Base-by-base conservation (phyloP, 768 basidiomycete genomes). In the Chalciporus chontae region DNA sequence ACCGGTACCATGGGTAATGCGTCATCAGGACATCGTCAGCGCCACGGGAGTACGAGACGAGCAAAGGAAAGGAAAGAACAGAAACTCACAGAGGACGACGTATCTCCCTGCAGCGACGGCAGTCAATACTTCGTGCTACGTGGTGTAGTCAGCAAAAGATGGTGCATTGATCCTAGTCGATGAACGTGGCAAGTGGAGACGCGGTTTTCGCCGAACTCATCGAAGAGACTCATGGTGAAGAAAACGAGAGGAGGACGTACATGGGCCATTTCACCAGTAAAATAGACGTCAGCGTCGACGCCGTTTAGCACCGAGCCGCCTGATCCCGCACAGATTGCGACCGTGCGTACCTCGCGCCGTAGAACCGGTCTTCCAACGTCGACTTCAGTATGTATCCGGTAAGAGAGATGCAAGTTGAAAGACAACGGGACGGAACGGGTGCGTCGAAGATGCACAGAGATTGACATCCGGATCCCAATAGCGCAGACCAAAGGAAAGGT, bases 221-320 rank as follows among this genome's bases (percentile, higher is more conserved):
- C 21, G 44, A 34, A n/a, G 34, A 39, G 18, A 38, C 8, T 1
- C 3, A 59, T 65, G 56, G 52, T 39, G 55, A 60, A 55, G 47
- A 52, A 54, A 55, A 49, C 21, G 38, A 8, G 23, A 53, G 51
- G 7, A 55, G 43, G 55, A 68, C 81, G 45, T 68, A 92, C 90
- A 69, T 95, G 94, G 17, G 78, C 67, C 88, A 94, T 90, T 71
- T 97, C 93, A 8, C 95, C 95, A 3, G 95, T 97, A 60, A 94
- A 76, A 67, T 89, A 92, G 21, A 94, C 79, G 67, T 96, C 94
- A 34, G 93, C 94, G 40, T 79, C 69, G 34, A 80, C 74, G 43
- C 81, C 84, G 17, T 75, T 67, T 42, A 97, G 77, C 66, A 94
- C 75, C 39, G 85, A 85, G 2, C 81, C 87, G 43, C 93, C 94